phyloP scores from a whole-genome alignment of 1,284 basidiomycete genomes.

The Termitomyces sp. region DNA sequence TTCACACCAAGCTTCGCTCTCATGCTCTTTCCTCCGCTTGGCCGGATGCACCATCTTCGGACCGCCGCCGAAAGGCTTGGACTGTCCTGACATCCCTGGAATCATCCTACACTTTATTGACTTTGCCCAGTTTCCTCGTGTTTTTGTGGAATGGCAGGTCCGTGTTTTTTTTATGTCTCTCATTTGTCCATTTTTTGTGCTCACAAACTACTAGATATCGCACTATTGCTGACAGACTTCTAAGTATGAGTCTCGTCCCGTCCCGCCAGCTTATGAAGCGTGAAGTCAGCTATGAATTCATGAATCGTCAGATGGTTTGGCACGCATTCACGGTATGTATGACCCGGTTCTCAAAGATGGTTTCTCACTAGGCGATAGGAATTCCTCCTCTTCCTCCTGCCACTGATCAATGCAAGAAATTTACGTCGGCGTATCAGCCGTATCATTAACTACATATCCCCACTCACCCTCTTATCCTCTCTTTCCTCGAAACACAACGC shows the following conservation, averaged over 20 bases:
- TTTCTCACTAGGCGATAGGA: constrained; percentile 54
- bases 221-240: constrained; percentile 76
- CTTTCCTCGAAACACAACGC: constrained; percentile 14
- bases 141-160: constrained; percentile 88
- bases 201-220: constrained; percentile 60
- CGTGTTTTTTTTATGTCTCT: constrained; percentile 19
- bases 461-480: constrained; percentile 22
- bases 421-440: constrained; percentile 55
- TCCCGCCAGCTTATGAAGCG: constrained; percentile 67
- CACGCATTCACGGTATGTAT: constrained; percentile 87
- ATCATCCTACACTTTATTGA: constrained; percentile 53
- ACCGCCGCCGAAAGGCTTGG: constrained; percentile 76
- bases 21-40: constrained; percentile 82
- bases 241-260: constrained; percentile 78
- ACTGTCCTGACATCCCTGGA: constrained; percentile 65
- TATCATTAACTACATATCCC: constrained; percentile 34
- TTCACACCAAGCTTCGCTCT: constrained; percentile 67
- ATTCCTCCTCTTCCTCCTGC: constrained; percentile 91
- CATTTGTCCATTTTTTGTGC: not conserved
- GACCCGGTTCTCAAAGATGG: not conserved
- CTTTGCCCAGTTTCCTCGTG: constrained; percentile 72
- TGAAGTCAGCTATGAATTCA: constrained; percentile 96
- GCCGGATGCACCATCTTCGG: constrained; percentile 83
- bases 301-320: constrained; percentile 99
- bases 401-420: constrained; percentile 69